These are phyloP conservation scores for Ogataea paradorogensis DNA, from an alignment of 805 yeast species.

Conservation along the genomic window DNA sequence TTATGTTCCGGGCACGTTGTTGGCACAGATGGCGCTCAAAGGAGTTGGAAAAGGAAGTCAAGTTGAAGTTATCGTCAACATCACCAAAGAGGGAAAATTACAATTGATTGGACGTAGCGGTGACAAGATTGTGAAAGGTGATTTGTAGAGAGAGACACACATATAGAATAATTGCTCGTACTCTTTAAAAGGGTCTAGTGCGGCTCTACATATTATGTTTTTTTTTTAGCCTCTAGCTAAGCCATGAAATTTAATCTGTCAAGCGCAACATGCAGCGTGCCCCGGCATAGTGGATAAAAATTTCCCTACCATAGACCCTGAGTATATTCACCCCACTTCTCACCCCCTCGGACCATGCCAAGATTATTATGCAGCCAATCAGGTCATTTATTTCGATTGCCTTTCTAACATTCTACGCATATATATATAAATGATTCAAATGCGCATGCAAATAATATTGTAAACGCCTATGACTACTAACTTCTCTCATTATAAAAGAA, in stretches of 20 bases:
- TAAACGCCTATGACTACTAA: background rate
- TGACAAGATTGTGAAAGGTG: conserved; percentile 48
- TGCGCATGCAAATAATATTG: background rate
- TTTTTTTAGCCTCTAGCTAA: background rate
- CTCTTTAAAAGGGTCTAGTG: background rate
- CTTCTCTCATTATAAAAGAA: conserved; percentile 5
- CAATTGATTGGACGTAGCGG: conserved; percentile 63
- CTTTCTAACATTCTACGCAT: background rate
- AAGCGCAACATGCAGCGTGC: background rate
- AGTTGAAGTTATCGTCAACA: conserved; percentile 67
- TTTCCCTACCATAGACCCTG: background rate
- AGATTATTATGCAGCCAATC: conserved; percentile 9
- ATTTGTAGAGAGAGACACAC: conserved; percentile 25
- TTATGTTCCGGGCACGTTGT: conserved; percentile 65
- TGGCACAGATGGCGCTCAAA: conserved; percentile 76
- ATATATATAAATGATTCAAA: background rate
- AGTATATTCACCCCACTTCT: conserved; percentile 2
- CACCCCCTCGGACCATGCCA: conserved; percentile 7
- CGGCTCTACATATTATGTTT: background rate
- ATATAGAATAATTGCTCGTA: conserved; percentile 1
- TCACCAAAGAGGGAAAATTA: conserved; percentile 62
- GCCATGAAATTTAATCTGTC: background rate
- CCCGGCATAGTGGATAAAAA: background rate
- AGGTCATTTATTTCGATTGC: conserved; percentile 3
- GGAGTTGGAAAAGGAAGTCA: conserved; percentile 62